These are phyloP conservation scores for Atkinsonella hypoxylon DNA, from an alignment of 2,329 filamentous ascomycete species.

Conservation along the genomic window DNA sequence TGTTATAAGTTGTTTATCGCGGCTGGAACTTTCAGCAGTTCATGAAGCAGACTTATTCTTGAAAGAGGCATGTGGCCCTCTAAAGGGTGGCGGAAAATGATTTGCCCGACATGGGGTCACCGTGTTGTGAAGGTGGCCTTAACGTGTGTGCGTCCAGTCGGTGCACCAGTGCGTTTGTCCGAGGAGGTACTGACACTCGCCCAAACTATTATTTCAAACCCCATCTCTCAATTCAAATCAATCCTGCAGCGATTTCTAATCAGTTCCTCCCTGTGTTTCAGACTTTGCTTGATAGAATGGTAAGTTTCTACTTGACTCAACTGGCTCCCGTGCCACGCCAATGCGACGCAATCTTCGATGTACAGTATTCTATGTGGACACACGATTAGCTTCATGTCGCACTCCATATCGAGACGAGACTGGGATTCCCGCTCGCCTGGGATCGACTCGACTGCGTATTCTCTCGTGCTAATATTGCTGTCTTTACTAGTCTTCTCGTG, in stretches of 20 bases:
- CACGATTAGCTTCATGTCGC: slow-evolving; percentile 2
- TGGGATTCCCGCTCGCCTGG: not conserved
- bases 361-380: not conserved
- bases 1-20: not conserved
- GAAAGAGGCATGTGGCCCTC: not conserved
- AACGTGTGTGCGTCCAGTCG: slow-evolving; percentile 16
- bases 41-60: not conserved
- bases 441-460: not conserved
- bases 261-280: slow-evolving; percentile 9
- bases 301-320: slow-evolving; percentile 11
- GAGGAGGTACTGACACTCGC: slow-evolving; percentile 11
- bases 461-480: not conserved
- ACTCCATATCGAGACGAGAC: not conserved
- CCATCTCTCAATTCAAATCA: slow-evolving; percentile 13
- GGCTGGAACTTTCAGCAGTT: too few relatives aligned
- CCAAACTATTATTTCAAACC: slow-evolving; percentile 6
- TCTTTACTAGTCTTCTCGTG: slow-evolving; percentile 39
- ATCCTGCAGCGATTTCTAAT: slow-evolving; percentile 24
- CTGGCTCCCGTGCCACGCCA: not conserved
- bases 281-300: slow-evolving; percentile 18
- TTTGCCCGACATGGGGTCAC: slow-evolving; percentile 16
- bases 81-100: slow-evolving; percentile 19
- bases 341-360: not conserved
- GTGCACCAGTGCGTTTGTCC: slow-evolving; percentile 13
- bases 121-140: slow-evolving; percentile 33